Base-by-base conservation (phyloP, 2,329 filamentous ascomycete species). In the Mycosphaerelloides madeirae region DNA sequence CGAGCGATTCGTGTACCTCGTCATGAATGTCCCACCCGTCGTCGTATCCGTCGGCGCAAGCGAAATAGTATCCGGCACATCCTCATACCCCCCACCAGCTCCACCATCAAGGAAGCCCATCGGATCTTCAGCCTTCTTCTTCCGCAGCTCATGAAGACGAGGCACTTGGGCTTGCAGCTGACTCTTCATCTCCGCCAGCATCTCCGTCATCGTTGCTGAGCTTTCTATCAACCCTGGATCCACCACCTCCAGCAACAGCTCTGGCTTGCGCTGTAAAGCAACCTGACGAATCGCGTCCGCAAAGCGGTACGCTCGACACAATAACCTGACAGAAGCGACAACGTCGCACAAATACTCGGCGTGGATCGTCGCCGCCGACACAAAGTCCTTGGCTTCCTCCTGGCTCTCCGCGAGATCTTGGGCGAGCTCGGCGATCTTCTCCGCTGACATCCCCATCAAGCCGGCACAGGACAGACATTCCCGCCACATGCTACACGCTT, bases 1-100 rank as follows among this genome's bases (percentile, higher is more conserved):
- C 54, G 76, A 81, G 49, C 83, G 84, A 47, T 86, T 84, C 0
- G 89, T 95, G 68, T 96, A 97, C 15, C 89, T 75, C 4, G 91
- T 97, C 74, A 97, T 95, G 63, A 98, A 78, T 20, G 85, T 90
- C n/a, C 69, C 68, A 1, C 70, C 75, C 33, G 81, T 80, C 0
- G 91, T 96, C 48, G 81, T 86, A 41, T 90, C 80, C 3, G 89
- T 95, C 0, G 90, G 85, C 0, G 93, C 93, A 2, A 98, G 75
- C 1, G 88, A 95, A 38, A 98, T 77, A 66, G 98, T 90, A 63
- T 98, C 93, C 0, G 91, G 93, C 1, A 95, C 76, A 54, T 95
- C 87, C 44, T 78, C 82, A 1, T 67, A 71, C 13, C 48, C 60
- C 11, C 42, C 65, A 46, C 47, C 56, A 8, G 43, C 59, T 3